A percentile compares a stretch with the other conserved stretches of the same genome.
Conservation (phyloP, 805 yeast genomes). For the Lachancea fermentati region DNA sequence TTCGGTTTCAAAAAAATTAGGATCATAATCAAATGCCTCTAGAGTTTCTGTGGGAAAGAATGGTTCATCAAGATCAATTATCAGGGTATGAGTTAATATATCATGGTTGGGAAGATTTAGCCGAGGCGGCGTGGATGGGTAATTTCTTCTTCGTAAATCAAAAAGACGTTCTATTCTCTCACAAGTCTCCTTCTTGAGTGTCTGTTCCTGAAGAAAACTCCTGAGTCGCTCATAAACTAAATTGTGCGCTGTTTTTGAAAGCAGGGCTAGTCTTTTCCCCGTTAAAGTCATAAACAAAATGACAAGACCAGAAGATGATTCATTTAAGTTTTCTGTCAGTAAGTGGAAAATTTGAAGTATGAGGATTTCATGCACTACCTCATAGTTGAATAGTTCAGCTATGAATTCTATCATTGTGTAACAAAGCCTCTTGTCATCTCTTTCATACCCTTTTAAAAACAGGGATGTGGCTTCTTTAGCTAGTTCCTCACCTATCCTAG, state of each 20-base stretch:
- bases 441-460: constrained; percentile 49
- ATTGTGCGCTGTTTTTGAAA: constrained; percentile 41
- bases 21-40: constrained; percentile 11
- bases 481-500: constrained; percentile 59
- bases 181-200: constrained; percentile 39
- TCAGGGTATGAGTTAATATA: constrained; percentile 11
- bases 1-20: constrained; percentile 12
- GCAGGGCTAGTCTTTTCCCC: constrained; percentile 47
- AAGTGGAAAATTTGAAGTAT: constrained; percentile 48
- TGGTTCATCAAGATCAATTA: constrained; percentile 11
- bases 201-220: constrained; percentile 51
- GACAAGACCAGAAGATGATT: constrained; percentile 52
- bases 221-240: constrained; percentile 57
- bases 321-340: constrained; percentile 43
- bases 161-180: constrained; percentile 48
- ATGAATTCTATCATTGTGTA: constrained; percentile 44
- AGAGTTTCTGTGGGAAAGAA: constrained; percentile 1
- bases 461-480: constrained; percentile 48
- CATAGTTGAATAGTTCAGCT: constrained; percentile 58
- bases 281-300: constrained; percentile 42
- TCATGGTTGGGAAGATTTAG: constrained; percentile 31
- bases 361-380: constrained; percentile 51
- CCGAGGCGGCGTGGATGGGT: constrained; percentile 17
- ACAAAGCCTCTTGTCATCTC: constrained; percentile 41
- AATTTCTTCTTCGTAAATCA: constrained; percentile 42